Conservation (phyloP, 2,329 filamentous ascomycete genomes). For the Macrophomina tecta region DNA sequence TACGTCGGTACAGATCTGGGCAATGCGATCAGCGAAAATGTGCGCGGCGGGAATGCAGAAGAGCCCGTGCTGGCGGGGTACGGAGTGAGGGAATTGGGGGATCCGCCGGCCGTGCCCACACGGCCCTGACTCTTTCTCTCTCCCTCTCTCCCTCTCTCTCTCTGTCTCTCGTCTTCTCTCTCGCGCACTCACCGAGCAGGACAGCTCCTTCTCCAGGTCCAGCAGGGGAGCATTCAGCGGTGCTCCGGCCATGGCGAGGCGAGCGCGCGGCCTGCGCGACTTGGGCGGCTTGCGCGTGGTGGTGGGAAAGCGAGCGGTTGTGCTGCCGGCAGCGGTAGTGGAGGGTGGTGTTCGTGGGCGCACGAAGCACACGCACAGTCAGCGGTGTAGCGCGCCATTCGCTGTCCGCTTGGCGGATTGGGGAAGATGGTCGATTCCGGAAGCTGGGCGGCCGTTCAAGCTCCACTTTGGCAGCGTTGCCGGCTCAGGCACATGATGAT, state of each 20-base stretch:
- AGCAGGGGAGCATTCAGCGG: slow-evolving; percentile 12
- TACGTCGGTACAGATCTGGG: slow-evolving; percentile 93
- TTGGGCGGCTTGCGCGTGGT: not conserved
- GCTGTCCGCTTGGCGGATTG: slow-evolving; percentile 20
- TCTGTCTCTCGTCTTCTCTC: too few relatives aligned
- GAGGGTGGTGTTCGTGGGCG: slow-evolving; percentile 3
- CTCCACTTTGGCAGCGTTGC: slow-evolving; percentile 2
- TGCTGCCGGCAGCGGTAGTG: slow-evolving; percentile 19
- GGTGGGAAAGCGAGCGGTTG: not conserved
- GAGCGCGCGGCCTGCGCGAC: slow-evolving; percentile 21
- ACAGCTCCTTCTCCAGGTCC: slow-evolving; percentile 91
- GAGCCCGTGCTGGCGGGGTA: slow-evolving; percentile 6
- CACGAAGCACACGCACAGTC: slow-evolving; percentile 21
- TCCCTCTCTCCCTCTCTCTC: not conserved
- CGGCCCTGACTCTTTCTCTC: slow-evolving; percentile 5
- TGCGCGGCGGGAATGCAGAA: not conserved
- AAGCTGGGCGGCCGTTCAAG: slow-evolving; percentile 7
- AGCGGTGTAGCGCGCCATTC: slow-evolving; percentile 25
- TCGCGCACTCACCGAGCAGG: slow-evolving; percentile 81
- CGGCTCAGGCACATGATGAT: slow-evolving; percentile 18
- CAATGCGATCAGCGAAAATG: not conserved
- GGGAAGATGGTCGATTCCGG: slow-evolving; percentile 6
- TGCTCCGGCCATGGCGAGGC: not conserved
- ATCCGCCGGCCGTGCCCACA: slow-evolving; percentile 21
- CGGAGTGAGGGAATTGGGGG: slow-evolving; percentile 18